Base-by-base conservation (phyloP, 1,139 yeast genomes). In the Saccharomyces pastorianus region DNA sequence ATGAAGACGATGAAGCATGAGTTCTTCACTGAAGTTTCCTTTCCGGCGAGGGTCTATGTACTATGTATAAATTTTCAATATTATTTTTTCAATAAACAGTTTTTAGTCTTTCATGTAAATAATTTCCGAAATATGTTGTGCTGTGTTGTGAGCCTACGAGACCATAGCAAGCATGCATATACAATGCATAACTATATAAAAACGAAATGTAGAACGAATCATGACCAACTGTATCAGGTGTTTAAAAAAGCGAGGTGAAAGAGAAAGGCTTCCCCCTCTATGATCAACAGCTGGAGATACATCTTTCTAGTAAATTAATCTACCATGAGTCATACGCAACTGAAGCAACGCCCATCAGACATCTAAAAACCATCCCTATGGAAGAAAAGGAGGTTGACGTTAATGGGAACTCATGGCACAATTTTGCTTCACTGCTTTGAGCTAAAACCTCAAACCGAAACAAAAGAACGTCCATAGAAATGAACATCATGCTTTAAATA, bases 201-300 rank as follows among this genome's bases (percentile, higher is more conserved):
- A 46, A 13, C 38, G 50, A 52, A 53, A 50, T 67, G 69, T 66
- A 56, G 68, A 59, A 64, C 60, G 70, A 67, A 65, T 59, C 56
- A 67, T 67, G 71, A 67, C 71, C 71, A 67, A 66, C 61, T 65
- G 66, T 64, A 67, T 67, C 71, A 67, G 62, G 48, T 61, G 59
- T 59, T 56, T 41, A 29, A 32, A 50, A 48, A 49, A 47, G 54
- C 58, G 62, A 57, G 47, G 55, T 52, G 55, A 57, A 64, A 62
- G 67, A 64, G 59, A 67, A 67, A 65, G 63, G 66, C 67, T 59
- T 57, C 54, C 60, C 57, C 57, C 58, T 58, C 63, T 51, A 55
- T 14, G 51, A 55, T 67, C 71, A 66, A 65, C 63, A 67, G 71
- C 66, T 64, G 74, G 67, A 64, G 73, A 62, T 66, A 71, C 66